A percentile compares a stretch with the other conserved stretches of the same genome.
These are phyloP conservation scores for Linnemannia schmuckeri DNA, from an alignment of 192 early-diverging fungal species.

Conservation along the genomic window DNA sequence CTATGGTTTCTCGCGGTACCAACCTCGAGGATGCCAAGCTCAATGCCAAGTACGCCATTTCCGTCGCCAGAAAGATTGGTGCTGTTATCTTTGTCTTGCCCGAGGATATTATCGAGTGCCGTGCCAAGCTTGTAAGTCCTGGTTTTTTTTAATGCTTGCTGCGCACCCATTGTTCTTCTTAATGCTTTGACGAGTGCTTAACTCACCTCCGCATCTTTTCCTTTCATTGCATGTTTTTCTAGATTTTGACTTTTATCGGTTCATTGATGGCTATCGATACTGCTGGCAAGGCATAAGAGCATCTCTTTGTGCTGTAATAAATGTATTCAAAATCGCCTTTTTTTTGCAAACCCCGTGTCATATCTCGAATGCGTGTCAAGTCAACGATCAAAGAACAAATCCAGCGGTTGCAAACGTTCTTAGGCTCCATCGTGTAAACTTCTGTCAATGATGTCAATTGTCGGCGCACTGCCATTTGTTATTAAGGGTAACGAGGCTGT, in stretches of 20 bases:
- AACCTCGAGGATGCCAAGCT: conserved; percentile 88
- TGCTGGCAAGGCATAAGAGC: conserved; percentile 30
- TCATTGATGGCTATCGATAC: conserved; percentile 82
- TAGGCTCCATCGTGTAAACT: background rate
- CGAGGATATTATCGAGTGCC: conserved; percentile 98
- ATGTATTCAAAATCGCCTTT: background rate
- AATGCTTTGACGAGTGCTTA: background rate
- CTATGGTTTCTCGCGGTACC: conserved; percentile 79
- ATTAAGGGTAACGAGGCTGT: background rate
- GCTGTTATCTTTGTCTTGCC: conserved; percentile 98
- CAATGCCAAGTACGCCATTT: conserved; percentile 97
- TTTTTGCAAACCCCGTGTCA: background rate
- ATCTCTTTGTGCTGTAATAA: conserved; percentile 1
- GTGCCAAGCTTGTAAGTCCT: conserved; percentile 89
- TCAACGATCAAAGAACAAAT: background rate
- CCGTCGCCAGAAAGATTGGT: conserved; percentile 98
- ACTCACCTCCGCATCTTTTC: background rate
- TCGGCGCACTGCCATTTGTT: conserved; percentile 6
- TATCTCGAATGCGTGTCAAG: background rate
- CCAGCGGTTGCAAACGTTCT: background rate
- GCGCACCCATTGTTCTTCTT: conserved; percentile 1
- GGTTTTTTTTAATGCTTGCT: background rate
- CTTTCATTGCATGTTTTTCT: conserved; percentile 20
- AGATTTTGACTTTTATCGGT: conserved; percentile 96
- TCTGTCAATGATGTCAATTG: conserved; percentile 8